Conservation (phyloP, 352 stramenopile species). For the Pythium apleroticum region DNA sequence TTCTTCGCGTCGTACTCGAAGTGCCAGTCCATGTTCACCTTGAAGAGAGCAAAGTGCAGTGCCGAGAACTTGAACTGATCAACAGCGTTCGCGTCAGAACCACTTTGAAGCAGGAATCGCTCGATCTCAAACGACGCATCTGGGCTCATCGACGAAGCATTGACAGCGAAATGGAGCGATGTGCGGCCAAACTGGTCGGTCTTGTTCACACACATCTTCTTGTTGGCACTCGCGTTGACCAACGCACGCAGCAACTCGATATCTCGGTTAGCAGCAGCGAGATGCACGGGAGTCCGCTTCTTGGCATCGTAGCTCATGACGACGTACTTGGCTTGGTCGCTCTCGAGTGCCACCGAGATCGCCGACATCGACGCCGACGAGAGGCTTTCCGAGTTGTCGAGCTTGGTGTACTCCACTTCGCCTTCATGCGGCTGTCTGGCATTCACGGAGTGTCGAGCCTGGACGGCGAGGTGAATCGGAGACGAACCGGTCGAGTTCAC, state of each 20-base stretch:
- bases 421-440: slow-evolving; percentile 47
- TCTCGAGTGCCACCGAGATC: slow-evolving; percentile 54
- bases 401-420: slow-evolving; percentile 53
- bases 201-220: slow-evolving; percentile 48
- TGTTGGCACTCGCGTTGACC: slow-evolving; percentile 37
- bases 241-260: slow-evolving; percentile 53
- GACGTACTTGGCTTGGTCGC: slow-evolving; percentile 41
- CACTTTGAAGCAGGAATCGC: slow-evolving; percentile 59
- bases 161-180: slow-evolving; percentile 74
- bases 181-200: slow-evolving; percentile 50
- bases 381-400: slow-evolving; percentile 20
- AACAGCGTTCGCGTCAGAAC: slow-evolving; percentile 47
- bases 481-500: slow-evolving; percentile 37
- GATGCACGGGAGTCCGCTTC: slow-evolving; percentile 56
- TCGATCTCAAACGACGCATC: slow-evolving; percentile 82
- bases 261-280: slow-evolving; percentile 62
- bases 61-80: slow-evolving; percentile 60
- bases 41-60: slow-evolving; percentile 71
- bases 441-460: slow-evolving; percentile 47
- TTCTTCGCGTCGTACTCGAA: slow-evolving; percentile 39
- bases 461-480: slow-evolving; percentile 49
- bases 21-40: slow-evolving; percentile 73
- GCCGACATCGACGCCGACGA: slow-evolving; percentile 30
- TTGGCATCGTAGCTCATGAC: slow-evolving; percentile 45
- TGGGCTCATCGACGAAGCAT: slow-evolving; percentile 58